Base-by-base conservation (phyloP, 768 basidiomycete genomes). In the Hygrophorus pudorinus region DNA sequence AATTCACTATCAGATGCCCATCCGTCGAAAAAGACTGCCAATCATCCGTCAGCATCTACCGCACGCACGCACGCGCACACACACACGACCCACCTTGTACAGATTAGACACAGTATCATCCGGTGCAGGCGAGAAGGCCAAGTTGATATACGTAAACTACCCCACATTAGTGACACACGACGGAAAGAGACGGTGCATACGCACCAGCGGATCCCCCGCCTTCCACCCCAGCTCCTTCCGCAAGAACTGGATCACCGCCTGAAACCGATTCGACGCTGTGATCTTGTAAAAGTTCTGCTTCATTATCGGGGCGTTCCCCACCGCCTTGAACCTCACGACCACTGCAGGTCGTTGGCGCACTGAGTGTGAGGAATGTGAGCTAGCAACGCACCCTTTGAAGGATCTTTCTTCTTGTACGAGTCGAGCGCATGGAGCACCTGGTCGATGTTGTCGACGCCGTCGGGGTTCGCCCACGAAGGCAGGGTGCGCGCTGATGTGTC, bases 221-320 rank as follows among this genome's bases (percentile, higher is more conserved):
- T 88, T 90, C 82, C 87, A 90, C 1, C 81, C 81, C 31, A 97
- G 63, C 59, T 97, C 91, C 56, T 79, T 88, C 51, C 93, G 66
- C 62, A 98, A 59, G 61, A 98, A 96, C 56, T 88, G 82, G 33
- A 94, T 91, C 44, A 98, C 93, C 6, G 90, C 87, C 60, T 96
- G 91, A 55, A 97, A 99, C 43, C 85, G 75, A 60, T 96, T 92
- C 32, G 85, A 81, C 10, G 92, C 86, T 0, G 92, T 91, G 56
- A 97, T 93, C 71, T 93, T 94, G 78, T 91, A 97, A 54, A 93
- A 87, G 67, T 94, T 97, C 65, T 94, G 89, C 66, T 86, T 93
- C 93, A 99, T 96, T 56, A 99, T 92, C 0, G 94, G 94, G 1
- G 93, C 94, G 54, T 94, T 93, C 37, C 94, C 94, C 8, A 96